phyloP scores from a whole-genome alignment of 352 stramenopile species.

The Pythium scleroteichum region DNA sequence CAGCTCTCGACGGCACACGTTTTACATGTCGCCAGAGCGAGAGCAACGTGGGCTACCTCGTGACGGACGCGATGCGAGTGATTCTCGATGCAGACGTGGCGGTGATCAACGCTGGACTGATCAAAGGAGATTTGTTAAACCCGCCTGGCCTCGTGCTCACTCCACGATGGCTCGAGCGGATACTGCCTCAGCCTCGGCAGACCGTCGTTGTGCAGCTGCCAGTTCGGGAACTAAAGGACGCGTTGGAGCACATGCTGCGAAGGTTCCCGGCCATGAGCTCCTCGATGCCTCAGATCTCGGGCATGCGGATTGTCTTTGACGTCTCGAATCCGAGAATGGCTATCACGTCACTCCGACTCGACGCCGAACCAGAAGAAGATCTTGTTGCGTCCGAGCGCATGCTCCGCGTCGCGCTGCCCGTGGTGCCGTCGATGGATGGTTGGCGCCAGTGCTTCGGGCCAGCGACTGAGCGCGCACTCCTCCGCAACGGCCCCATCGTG shows the following conservation, averaged over 20 bases:
- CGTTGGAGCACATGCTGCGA: conserved; percentile 65
- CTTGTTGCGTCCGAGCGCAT: neutral
- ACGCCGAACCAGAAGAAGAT: conserved; percentile 12
- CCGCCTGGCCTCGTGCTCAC: conserved; percentile 53
- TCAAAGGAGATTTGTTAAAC: conserved; percentile 75
- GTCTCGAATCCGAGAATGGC: conserved; percentile 13
- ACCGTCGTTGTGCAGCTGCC: conserved; percentile 60
- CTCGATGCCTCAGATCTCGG: conserved; percentile 77
- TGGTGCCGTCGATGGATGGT: conserved; percentile 16
- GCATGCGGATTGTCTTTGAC: conserved; percentile 43
- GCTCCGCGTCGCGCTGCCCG: conserved; percentile 18
- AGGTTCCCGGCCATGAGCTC: conserved; percentile 62
- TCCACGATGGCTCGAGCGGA: conserved; percentile 59
- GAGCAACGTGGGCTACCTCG: conserved; percentile 74
- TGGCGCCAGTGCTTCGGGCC: conserved; percentile 18
- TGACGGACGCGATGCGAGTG: conserved; percentile 69
- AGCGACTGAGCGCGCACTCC: conserved; percentile 1
- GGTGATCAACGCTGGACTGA: conserved; percentile 79
- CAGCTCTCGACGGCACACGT: conserved; percentile 66
- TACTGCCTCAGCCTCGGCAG: conserved; percentile 60
- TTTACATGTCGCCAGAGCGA: conserved; percentile 60
- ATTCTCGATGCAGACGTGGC: conserved; percentile 56
- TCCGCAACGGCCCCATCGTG: conserved; percentile 6
- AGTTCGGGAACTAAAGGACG: conserved; percentile 42
- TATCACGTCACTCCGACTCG: conserved; percentile 41